Base-by-base conservation (phyloP, 1,139 yeast species). In the Pichia sp. region DNA sequence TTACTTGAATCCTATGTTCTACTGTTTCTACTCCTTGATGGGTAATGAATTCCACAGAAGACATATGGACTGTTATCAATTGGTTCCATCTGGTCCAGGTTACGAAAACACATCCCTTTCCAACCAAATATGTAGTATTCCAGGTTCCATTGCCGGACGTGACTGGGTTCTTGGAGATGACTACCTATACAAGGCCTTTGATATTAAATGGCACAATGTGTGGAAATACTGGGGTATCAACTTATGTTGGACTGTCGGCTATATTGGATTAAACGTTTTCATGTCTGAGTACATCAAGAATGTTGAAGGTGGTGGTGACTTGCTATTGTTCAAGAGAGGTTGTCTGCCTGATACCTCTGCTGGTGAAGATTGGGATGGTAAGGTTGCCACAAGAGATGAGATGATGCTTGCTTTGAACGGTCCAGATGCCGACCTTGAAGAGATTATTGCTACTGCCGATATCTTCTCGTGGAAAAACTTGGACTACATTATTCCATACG, bases 11-110 rank as follows among this genome's bases (percentile, higher is more conserved):
- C 86, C 87, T 2, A 66, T 81, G 49, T 69, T 78, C 43, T 82
- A 80, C 61, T 80, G 78, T 3, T 82, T 79, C 59, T 86, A 82
- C 63, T 72, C 81, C 7, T 71, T 81, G 72, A 66, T 81, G 56
- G 67, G 77, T 16, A 72, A 75, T 32, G 86, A 82, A 60, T 82
- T 82, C 61, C 84, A 80, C 63, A 81, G 79, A 4, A 71, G 81
- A 57, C 66, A 71, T 43, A 80, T 81, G 81, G 68, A 67, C 32
- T 82, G 87, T 70, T 72, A 72, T 52, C 8, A n/a, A 1, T 62
- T 78, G 43, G 73, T 80, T 11, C 86, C 86, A n/a, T 61, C 70
- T 44, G 85, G 85, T 34, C 72, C 78, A 0, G 77, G 76, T 6
- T 80, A 79, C 61, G 70, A 68, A 47, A 64, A 71, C 58, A 62